Evolutionary conservation across 495 filamentous ascomycete genomes (phyloP), one percentile per base, ranked within the genome.

Genomic region (Cladorrhinum samala): DNA sequence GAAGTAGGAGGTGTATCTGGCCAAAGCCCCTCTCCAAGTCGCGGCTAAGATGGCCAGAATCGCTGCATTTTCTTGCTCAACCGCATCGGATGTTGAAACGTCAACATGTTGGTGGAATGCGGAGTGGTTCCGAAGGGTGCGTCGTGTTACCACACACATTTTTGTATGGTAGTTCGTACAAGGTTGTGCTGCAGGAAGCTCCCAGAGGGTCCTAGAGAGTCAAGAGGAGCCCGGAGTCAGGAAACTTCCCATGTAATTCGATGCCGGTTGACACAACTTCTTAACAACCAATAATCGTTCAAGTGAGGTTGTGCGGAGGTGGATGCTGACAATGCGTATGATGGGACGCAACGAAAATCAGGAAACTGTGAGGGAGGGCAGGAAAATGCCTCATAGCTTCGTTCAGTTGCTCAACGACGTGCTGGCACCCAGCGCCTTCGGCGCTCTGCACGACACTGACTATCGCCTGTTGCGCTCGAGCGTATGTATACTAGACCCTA

Each of bases 331-430:
- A 51, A 52, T 52, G 30, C 23, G 33, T 52, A 27, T 18, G 45
- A 41, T 13, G 39, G 49, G 19, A 52, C 30, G 43, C 24, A 27
- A 52, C 48, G 43, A 48, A 37, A 46, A 48, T 1, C 23, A 19
- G 8, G 24, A 50, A 21, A 27, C 21, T 13, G n/a, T n/a, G 24
- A 17, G 36, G 24, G 19, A 41, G 19, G 42, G 21, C 13, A 45
- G 36, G 50, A 57, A 57, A 57, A 57, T 57, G 50, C 55, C 55
- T 57, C 56, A 58, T 51, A 58, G 46, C 25, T 11, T 3, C 21
- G 37, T 47, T 14, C 14, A 33, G 30, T 17, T 11, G 47, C 6
- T 5, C 14, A n/a, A 18, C 13, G 23, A 48, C 20, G 16, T 23
- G 33, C 36, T 38, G 19, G 33, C 46, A 37, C n/a, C 42, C 14